Evolutionary conservation across 2,329 filamentous ascomycete genomes (phyloP).

Genomic region (Aspergillus carbonarius): DNA sequence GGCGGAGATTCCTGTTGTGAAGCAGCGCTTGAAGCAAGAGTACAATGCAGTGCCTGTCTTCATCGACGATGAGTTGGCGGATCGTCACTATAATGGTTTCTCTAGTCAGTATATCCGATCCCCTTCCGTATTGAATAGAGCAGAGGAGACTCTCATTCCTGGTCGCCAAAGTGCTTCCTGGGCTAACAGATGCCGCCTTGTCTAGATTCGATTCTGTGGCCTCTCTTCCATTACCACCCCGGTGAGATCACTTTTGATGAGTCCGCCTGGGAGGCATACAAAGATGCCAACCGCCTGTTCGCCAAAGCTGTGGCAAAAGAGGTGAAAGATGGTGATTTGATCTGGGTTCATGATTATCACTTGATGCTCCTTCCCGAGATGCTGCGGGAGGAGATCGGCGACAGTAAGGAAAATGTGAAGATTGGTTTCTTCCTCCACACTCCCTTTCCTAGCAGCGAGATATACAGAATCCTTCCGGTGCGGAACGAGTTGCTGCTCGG

Average conservation of each 20-base stretch:
- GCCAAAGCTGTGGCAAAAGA: constrained; percentile 83
- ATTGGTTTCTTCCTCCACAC: constrained; percentile 98
- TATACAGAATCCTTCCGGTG: constrained; percentile 92
- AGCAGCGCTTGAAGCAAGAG: constrained; percentile 76
- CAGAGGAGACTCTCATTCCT: not conserved
- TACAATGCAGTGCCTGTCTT: constrained; percentile 91
- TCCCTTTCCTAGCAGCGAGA: constrained; percentile 93
- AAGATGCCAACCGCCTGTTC: constrained; percentile 88
- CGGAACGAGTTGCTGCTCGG: constrained; percentile 84
- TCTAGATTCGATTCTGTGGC: constrained; percentile 93
- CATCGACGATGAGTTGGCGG: constrained; percentile 87
- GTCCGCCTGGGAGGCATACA: constrained; percentile 86
- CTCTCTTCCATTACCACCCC: constrained; percentile 97
- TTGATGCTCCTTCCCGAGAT: constrained; percentile 95
- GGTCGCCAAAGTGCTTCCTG: not conserved
- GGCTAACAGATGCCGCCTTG: constrained; percentile 12
- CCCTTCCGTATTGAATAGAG: not conserved
- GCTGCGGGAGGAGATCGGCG: constrained; percentile 84
- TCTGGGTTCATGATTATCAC: constrained; percentile 99
- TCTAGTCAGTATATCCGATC: constrained; percentile 65
- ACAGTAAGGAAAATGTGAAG: constrained; percentile 84
- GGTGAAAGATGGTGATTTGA: constrained; percentile 86
- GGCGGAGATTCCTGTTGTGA: constrained; percentile 71
- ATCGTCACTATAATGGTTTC: constrained; percentile 97
- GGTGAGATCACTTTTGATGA: constrained; percentile 98